Conservation (phyloP, 148 eudicot species). For the Chenopodium album region DNA sequence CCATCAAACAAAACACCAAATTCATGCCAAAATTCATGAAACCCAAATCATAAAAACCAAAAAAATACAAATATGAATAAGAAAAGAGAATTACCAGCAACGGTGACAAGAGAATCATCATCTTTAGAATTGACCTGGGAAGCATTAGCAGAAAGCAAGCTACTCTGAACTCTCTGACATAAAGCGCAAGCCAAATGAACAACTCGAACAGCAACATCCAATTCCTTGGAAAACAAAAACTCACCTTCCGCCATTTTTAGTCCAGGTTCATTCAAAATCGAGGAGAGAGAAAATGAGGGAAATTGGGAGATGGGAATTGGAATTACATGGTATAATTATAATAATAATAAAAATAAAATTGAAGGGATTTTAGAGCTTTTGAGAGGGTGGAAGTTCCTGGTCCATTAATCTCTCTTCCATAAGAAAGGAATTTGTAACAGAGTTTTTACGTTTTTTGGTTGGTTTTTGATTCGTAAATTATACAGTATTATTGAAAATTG, state of each 20-base stretch:
- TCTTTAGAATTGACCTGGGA: constrained; percentile 66
- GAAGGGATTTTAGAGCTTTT: background rate
- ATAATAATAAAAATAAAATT: no score
- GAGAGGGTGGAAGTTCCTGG: constrained; percentile 16
- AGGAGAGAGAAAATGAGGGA: background rate
- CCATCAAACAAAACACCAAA: constrained; percentile 13
- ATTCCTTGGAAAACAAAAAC: constrained; percentile 47
- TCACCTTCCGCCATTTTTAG: constrained; percentile 41
- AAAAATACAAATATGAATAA: background rate
- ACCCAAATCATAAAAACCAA: constrained; percentile 3
- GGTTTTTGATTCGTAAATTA: background rate
- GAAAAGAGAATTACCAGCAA: constrained; percentile 57
- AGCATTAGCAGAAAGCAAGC: constrained; percentile 40
- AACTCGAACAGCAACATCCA: constrained; percentile 78
- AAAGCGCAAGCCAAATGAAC: constrained; percentile 83
- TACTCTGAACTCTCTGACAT: constrained; percentile 63
- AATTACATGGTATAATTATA: constrained; percentile 8
- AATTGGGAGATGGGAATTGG: background rate
- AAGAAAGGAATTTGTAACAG: background rate
- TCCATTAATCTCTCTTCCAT: constrained; percentile 13
- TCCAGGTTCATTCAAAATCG: constrained; percentile 23
- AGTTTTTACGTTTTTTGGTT: background rate
- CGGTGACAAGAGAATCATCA: constrained; percentile 88
- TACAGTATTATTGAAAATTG: no score
- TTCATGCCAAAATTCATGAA: background rate